phyloP scores from a whole-genome alignment of 1,284 basidiomycete species.

The Veloboletus limbatus region DNA sequence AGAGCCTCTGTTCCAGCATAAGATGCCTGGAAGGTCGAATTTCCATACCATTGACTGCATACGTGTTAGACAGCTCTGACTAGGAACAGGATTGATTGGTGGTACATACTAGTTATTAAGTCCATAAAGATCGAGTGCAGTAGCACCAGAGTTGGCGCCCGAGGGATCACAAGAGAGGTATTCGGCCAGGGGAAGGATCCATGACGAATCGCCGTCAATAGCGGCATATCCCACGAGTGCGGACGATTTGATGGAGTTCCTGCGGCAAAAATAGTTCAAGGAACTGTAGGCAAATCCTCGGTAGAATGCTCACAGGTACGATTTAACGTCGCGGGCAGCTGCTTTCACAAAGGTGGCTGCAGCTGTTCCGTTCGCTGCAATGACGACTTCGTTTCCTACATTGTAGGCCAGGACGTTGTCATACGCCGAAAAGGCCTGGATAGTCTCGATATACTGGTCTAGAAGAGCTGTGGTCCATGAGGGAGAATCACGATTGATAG shows the following conservation, averaged over 20 bases:
- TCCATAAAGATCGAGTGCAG: conserved; percentile 82
- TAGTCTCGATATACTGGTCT: conserved; percentile 75
- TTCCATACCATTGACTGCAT: conserved; percentile 76
- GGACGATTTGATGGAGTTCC: conserved; percentile 63
- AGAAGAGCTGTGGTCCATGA: conserved; percentile 84
- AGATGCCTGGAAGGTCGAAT: conserved; percentile 53
- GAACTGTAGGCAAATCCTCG: background rate
- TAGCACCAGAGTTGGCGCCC: conserved; percentile 50
- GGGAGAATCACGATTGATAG: conserved; percentile 74
- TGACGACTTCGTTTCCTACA: conserved; percentile 88
- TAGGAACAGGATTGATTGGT: background rate
- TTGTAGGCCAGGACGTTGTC: conserved; percentile 84
- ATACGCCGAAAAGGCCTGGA: conserved; percentile 78
- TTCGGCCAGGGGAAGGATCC: conserved; percentile 70
- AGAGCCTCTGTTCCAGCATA: conserved; percentile 54
- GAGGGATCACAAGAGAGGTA: conserved; percentile 78
- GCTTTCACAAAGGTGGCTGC: conserved; percentile 86
- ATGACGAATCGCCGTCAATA: conserved; percentile 70
- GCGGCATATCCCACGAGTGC: conserved; percentile 84
- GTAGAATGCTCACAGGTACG: conserved; percentile 66
- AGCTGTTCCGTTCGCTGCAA: conserved; percentile 51
- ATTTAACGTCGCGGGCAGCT: conserved; percentile 83
- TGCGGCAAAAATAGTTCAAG: conserved; percentile 25
- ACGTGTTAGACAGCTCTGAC: conserved; percentile 11
- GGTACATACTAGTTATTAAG: conserved; percentile 71